These are phyloP conservation scores for Cercospora zeina DNA, from an alignment of 2,329 filamentous ascomycete species.

Conservation along the genomic window DNA sequence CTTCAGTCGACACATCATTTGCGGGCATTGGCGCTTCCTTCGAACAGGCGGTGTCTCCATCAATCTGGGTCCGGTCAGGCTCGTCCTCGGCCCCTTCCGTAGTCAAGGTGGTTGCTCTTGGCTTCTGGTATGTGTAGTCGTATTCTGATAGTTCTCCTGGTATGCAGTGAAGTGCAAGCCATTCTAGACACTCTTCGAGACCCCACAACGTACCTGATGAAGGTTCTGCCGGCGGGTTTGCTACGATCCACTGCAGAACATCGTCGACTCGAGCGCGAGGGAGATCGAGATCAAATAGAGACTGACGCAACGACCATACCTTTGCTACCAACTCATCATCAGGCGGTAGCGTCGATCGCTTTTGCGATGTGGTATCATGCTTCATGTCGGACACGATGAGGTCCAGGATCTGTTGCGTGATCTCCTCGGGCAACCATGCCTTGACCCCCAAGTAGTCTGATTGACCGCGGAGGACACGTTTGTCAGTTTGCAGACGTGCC, in stretches of 20 bases:
- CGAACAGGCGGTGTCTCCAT: background rate
- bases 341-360: slow-evolving; percentile 54
- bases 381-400: slow-evolving; percentile 64
- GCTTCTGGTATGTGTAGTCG: slow-evolving; percentile 34
- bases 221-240: slow-evolving; percentile 55
- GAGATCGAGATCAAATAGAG: slow-evolving; percentile 69
- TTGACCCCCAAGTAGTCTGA: slow-evolving; percentile 69
- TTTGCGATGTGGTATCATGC: slow-evolving; percentile 40
- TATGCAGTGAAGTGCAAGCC: slow-evolving; percentile 77
- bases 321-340: slow-evolving; percentile 79
- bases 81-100: slow-evolving; percentile 16
- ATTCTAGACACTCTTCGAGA: slow-evolving; percentile 82
- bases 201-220: slow-evolving; percentile 65
- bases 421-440: slow-evolving; percentile 78
- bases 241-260: slow-evolving; percentile 61
- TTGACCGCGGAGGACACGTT: slow-evolving; percentile 75
- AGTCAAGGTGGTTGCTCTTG: slow-evolving; percentile 21
- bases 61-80: slow-evolving; percentile 16
- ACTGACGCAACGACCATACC: slow-evolving; percentile 81
- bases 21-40: background rate
- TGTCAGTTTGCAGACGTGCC: slow-evolving; percentile 78
- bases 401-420: slow-evolving; percentile 75
- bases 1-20: background rate
- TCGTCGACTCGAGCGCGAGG: slow-evolving; percentile 62
- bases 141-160: slow-evolving; percentile 38